Evolutionary conservation across 2,329 filamentous ascomycete species (phyloP), one percentile per base, ranked within the genome.

Genomic region (Aspergillus vadensis): DNA sequence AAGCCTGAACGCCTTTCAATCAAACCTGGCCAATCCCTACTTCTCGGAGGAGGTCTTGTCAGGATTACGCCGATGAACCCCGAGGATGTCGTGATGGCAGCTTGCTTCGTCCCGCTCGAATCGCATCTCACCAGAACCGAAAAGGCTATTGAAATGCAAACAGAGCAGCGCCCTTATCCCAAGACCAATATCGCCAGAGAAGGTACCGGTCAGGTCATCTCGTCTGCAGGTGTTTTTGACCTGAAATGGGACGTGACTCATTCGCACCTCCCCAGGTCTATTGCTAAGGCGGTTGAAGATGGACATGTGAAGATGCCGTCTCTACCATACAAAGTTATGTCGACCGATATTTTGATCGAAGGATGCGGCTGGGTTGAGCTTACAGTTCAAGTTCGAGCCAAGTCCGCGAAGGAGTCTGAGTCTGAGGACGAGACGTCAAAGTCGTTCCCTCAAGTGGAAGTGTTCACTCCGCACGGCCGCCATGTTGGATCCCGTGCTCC

Each of bases 301-400:
- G 83, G 89, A 0, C 87, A 91, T 2, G 79, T 82, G 15, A 66
- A 69, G 6, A 62, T 70, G 0, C 69, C 71, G 21, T 60, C 68
- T 5, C 80, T 98, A 4, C 91, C 92, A 0, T 99, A 93, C 76
- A 85, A 86, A 14, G 87, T 98, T 2, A 83, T 95, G 62, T 87
- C 89, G 8, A 85, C 89, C 0, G 96, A 99, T 72, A 87, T 99
- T 23, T 80, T 99, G 14, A 87, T 99, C 53, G 94, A 98, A 74
- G 92, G 95, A 2, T 89, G 92, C 25, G 95, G 95, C 7, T 99
- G 96, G 91, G 84, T 99, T 2, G 95, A 99, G 76, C 76, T 99
- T 43, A 88, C 88, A 0, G 88, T 88, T 3, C 94, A 99, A 77
- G 86, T 17, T 53, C 32, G 51, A 54, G 85, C 82, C 15, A 84